phyloP scores from a whole-genome alignment of 345 rosid species.

The Heritiera fomes region DNA sequence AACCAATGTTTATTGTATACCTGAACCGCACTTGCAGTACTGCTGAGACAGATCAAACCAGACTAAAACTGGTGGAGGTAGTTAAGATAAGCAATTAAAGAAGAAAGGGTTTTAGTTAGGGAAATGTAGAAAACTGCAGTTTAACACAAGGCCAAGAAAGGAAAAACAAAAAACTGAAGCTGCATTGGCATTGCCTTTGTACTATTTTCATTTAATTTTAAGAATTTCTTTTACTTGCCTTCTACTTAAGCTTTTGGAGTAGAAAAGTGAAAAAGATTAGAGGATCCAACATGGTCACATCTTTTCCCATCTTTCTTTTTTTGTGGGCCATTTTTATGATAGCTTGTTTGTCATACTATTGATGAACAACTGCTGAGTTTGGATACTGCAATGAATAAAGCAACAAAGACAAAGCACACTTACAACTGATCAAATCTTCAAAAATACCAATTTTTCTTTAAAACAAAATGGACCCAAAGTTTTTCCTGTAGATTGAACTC shows the following conservation, averaged over 20 bases:
- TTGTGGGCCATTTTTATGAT: conserved; percentile 23
- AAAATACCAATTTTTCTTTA: background rate
- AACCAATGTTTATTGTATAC: background rate
- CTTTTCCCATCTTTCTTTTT: background rate
- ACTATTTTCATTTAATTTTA: background rate
- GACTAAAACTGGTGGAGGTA: conserved; percentile 16
- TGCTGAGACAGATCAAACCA: conserved; percentile 8
- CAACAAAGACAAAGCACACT: conserved; percentile 1
- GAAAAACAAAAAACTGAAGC: background rate
- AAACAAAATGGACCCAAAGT: background rate
- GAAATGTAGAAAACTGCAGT: too few species aligned
- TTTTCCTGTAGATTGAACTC: background rate
- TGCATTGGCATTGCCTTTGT: background rate
- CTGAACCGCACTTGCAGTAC: background rate
- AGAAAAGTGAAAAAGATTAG: conserved; percentile 22
- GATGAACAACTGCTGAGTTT: background rate
- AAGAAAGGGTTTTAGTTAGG: background rate
- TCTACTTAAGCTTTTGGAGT: background rate
- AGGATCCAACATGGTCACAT: conserved; percentile 14
- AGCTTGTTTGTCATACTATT: background rate
- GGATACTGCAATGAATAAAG: conserved; percentile 10
- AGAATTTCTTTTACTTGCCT: background rate
- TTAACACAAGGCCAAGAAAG: background rate
- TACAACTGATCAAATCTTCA: background rate
- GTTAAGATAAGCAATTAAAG: conserved; percentile 10